phyloP scores from a whole-genome alignment of 2,329 filamentous ascomycete species.

The Aspergillus oerlinghausenensis region DNA sequence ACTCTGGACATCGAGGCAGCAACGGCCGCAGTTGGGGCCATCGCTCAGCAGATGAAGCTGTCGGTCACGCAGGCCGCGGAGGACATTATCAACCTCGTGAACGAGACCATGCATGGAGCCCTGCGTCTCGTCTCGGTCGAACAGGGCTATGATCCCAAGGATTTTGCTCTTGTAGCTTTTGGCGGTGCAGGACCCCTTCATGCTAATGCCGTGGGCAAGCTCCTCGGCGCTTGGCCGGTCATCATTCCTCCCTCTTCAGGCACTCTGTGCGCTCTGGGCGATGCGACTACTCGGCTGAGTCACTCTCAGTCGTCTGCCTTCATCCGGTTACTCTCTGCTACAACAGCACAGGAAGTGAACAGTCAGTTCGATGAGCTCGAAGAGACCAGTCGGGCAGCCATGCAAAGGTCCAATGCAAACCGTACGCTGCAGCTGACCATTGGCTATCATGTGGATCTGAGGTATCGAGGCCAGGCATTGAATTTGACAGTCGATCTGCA shows the following conservation, averaged over 20 bases:
- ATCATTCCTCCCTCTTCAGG: slow-evolving; percentile 50
- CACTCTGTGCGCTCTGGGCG: slow-evolving; percentile 48
- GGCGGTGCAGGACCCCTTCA: slow-evolving; percentile 51
- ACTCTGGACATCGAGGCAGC: slow-evolving; percentile 42
- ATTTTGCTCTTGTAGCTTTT: slow-evolving; percentile 50
- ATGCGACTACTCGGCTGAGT: slow-evolving; percentile 47
- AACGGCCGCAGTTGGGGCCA: slow-evolving; percentile 36
- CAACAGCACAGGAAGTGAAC: slow-evolving; percentile 30
- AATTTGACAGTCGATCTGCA: slow-evolving; percentile 34
- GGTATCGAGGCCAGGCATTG: slow-evolving; percentile 46
- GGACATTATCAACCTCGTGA: slow-evolving; percentile 47
- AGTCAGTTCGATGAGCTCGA: slow-evolving; percentile 33
- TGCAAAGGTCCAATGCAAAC: slow-evolving; percentile 27
- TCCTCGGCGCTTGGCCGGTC: slow-evolving; percentile 50
- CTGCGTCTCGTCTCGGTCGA: slow-evolving; percentile 49
- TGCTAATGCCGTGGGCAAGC: slow-evolving; percentile 47
- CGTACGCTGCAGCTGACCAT: slow-evolving; percentile 18
- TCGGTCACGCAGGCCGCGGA: slow-evolving; percentile 41
- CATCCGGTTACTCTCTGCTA: slow-evolving; percentile 39
- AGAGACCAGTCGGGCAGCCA: slow-evolving; percentile 33
- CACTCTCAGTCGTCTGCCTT: slow-evolving; percentile 46
- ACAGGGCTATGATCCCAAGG: slow-evolving; percentile 48
- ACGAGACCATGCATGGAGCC: slow-evolving; percentile 51
- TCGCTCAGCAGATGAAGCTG: slow-evolving; percentile 46
- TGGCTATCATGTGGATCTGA: slow-evolving; percentile 43